A percentile compares a stretch with the other conserved stretches of the same genome.
Conservation (phyloP, 352 stramenopile species). For the Sclerospora graminicola region DNA sequence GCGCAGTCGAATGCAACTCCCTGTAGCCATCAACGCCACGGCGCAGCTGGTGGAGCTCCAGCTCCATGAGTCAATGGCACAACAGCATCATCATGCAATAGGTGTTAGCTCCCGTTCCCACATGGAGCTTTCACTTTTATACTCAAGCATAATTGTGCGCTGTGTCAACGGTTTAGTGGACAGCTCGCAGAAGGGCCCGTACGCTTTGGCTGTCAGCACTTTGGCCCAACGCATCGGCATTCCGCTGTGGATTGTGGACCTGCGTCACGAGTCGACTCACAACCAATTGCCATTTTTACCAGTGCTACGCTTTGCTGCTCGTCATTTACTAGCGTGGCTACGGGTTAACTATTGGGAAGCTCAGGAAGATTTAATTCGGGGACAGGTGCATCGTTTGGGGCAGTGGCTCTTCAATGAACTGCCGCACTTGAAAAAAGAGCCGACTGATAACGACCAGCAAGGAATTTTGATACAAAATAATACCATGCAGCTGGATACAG, state of each 20-base stretch:
- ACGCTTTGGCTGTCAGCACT: conserved; percentile 62
- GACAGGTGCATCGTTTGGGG: conserved; percentile 34
- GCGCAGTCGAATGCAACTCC: conserved; percentile 56
- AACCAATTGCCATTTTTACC: conserved; percentile 87
- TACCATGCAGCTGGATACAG: neutral
- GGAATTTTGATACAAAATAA: neutral
- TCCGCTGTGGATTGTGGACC: conserved; percentile 88
- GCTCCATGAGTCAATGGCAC: conserved; percentile 59
- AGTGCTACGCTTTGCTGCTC: conserved; percentile 77
- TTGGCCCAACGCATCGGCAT: conserved; percentile 86
- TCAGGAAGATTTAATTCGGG: conserved; percentile 43
- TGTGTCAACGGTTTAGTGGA: conserved; percentile 82
- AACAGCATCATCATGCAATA: conserved; percentile 52
- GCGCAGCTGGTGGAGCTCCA: conserved; percentile 67
- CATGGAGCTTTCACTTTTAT: conserved; percentile 68
- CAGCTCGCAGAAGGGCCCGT: conserved; percentile 63
- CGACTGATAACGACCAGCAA: conserved; percentile 1
- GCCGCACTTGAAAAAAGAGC: conserved; percentile 8
- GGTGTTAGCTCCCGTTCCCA: conserved; percentile 64
- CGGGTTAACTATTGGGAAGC: conserved; percentile 81
- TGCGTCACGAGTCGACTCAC: conserved; percentile 90
- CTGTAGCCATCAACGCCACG: conserved; percentile 71
- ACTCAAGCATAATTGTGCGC: conserved; percentile 51
- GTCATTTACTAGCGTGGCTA: conserved; percentile 85
- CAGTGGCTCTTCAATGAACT: conserved; percentile 25